Base-by-base conservation (phyloP, 257 asterid species). In the Solanum ahanhuiri region DNA sequence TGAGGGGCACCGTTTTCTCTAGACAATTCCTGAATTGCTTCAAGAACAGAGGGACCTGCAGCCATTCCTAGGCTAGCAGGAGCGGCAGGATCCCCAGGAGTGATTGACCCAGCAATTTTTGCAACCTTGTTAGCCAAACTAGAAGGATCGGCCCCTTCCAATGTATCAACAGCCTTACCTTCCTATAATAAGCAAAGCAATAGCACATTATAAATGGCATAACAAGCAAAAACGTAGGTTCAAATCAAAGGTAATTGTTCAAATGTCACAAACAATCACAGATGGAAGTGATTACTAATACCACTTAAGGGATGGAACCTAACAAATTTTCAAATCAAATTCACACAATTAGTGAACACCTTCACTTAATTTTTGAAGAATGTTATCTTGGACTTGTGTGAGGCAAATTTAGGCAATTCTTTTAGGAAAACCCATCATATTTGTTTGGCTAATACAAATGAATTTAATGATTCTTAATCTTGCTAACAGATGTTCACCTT, bases 11-110 rank as follows among this genome's bases (percentile, higher is more conserved):
- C 92, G 79, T 90, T 94, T 82, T 85, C 93, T 91, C 90, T 91
- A 57, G 97, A 92, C 45, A 97, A 88, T 79, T 90, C 97, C 93
- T 93, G 89, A 20, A 95, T 95, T 15, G 98, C 90, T 90, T 97
- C 99, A 57, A 95, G 94, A 86, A 97, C 81, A 67, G 94, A 87
- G 86, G 98, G 93, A 81, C 98, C 99, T 28, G 99, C 98, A 86
- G 98, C 98, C 99, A 97, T 97, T 83, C 99, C 98, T 72, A 94
- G 96, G 90, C 98, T 97, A 87, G 97, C 99, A 67, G 99, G 98
- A 87, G 98, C 97, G 12, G 98, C 98, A 87, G 98, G 90, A n/a
- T 94, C 97, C 81, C 93, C 94, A 35, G 98, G 92, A 67, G 64
- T 77, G 89, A 93, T 91, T 71, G 94, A 82, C 35, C 98, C 99